Evolutionary conservation across 345 rosid genomes (phyloP), one percentile per base, ranked within the genome.

Genomic region (Rubroshorea leprosula): DNA sequence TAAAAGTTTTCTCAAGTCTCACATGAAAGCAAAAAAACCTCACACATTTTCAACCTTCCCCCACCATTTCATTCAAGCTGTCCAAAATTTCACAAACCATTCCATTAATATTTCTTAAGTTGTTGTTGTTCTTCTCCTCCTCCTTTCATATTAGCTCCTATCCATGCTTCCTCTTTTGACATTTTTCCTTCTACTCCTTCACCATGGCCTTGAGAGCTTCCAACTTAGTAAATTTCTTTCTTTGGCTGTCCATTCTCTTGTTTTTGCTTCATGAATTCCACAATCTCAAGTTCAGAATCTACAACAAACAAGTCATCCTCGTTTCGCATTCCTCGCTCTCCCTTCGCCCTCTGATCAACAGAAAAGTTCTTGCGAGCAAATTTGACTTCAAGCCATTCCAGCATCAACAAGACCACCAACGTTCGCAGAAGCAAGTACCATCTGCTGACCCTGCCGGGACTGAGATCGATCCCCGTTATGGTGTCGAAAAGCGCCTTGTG

Each of bases 401-500:
- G 43, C 68, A 58, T 55, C 57, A 54, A 20, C 71, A 46, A 6
- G 72, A 46, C 1, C 38, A 62, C 18, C 49, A 50, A 43, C 55
- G 49, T 6, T 56, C 52, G 6, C 25, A 23, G 43, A 57, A 38
- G 23, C 57, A 56, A 25, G 54, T 7, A 48, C 66, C 25, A 0
- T 14, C 63, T 11, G 11, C 24, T 9, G 20, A 47, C 19, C 46
- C 59, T 16, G 73, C 29, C 11, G 75, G 48, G 43, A 72, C 54
- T 47, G 70, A 85, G 84, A 82, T 87, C 44, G 96, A 90, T 73
- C 91, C 84, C 1, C 90, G 84, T 45, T 90, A 90, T 3, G 89
- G 90, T 15, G 82, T 81, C 17, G 82, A 90, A 74, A 90, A 90
- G 75, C 94, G 96, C 23, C 89, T 79, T 14, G 97, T 90, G 50